Conservation (phyloP, 2,329 filamentous ascomycete genomes). For the Neoarthrinium moseri region DNA sequence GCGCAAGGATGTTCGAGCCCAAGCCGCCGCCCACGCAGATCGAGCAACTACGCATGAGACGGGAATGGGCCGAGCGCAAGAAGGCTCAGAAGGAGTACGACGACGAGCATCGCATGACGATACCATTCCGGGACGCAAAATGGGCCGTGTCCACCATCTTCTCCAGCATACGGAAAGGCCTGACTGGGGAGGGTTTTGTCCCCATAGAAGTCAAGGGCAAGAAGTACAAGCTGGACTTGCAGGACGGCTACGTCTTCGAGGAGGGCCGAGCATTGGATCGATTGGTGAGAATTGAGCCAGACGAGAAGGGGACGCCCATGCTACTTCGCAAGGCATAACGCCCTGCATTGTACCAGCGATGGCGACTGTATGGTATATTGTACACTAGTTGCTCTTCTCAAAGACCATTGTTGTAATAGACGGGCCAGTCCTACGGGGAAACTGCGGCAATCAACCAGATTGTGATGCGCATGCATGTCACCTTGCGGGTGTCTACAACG, state of each 20-base stretch:
- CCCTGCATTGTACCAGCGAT: too few species aligned
- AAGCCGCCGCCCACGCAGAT: constrained; percentile 14
- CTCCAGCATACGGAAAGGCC: constrained; percentile 44
- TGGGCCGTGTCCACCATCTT: constrained; percentile 41
- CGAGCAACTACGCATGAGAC: constrained; percentile 27
- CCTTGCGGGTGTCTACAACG: too few species aligned
- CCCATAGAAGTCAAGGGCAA: constrained; percentile 45
- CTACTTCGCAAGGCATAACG: too few species aligned
- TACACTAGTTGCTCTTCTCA: too few species aligned
- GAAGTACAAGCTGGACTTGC: constrained; percentile 57
- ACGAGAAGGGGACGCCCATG: constrained; percentile 10
- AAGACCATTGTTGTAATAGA: too few species aligned
- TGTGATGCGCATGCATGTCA: too few species aligned
- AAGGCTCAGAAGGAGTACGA: constrained; percentile 47
- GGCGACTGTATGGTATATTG: too few species aligned
- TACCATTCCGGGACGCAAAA: constrained; percentile 52
- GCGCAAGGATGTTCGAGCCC: constrained; percentile 31
- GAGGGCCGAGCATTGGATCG: constrained; percentile 58
- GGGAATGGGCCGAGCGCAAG: constrained; percentile 34
- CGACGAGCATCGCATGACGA: constrained; percentile 54
- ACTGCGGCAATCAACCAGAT: too few species aligned
- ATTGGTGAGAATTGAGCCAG: constrained; percentile 39
- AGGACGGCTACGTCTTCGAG: constrained; percentile 57
- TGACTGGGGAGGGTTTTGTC: constrained; percentile 57
- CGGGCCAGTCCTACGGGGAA: too few species aligned